phyloP scores from a whole-genome alignment of 1,284 basidiomycete genomes.

The Ganoderma resinaceum region DNA sequence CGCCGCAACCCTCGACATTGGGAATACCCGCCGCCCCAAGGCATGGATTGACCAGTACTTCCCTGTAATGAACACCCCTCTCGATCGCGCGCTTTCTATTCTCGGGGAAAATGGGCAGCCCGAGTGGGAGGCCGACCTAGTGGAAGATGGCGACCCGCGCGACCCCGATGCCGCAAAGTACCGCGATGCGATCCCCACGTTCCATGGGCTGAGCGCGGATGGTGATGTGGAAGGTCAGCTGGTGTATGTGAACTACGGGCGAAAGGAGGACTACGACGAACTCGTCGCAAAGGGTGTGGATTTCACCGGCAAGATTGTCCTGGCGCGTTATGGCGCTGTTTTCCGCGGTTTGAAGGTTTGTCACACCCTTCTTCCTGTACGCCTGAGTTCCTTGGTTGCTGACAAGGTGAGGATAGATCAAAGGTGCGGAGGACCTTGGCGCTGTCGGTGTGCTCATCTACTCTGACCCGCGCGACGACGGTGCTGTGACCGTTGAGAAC shows the following conservation, averaged over 20 bases:
- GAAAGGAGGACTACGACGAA: slow-evolving; percentile 59
- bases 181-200: slow-evolving; percentile 63
- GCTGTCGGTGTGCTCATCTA: slow-evolving; percentile 83
- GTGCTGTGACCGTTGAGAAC: slow-evolving; percentile 80
- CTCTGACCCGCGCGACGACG: slow-evolving; percentile 90
- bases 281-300: slow-evolving; percentile 62
- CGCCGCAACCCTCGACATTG: slow-evolving; percentile 63
- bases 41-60: slow-evolving; percentile 88
- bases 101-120: slow-evolving; percentile 59
- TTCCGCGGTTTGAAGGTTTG: slow-evolving; percentile 87
- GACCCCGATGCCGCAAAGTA: slow-evolving; percentile 73
- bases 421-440: slow-evolving; percentile 86
- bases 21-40: slow-evolving; percentile 53
- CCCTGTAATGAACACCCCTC: slow-evolving; percentile 81
- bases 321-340: slow-evolving; percentile 81
- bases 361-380: background rate
- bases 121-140: slow-evolving; percentile 74
- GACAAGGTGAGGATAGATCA: slow-evolving; percentile 55
- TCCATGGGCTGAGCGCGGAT: slow-evolving; percentile 73
- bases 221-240: slow-evolving; percentile 74
- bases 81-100: slow-evolving; percentile 68
- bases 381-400: background rate
- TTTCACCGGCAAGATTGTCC: slow-evolving; percentile 83
- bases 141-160: slow-evolving; percentile 69
- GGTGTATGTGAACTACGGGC: slow-evolving; percentile 86